Conservation (phyloP, 2,329 filamentous ascomycete species). For the Xylaria sp. region DNA sequence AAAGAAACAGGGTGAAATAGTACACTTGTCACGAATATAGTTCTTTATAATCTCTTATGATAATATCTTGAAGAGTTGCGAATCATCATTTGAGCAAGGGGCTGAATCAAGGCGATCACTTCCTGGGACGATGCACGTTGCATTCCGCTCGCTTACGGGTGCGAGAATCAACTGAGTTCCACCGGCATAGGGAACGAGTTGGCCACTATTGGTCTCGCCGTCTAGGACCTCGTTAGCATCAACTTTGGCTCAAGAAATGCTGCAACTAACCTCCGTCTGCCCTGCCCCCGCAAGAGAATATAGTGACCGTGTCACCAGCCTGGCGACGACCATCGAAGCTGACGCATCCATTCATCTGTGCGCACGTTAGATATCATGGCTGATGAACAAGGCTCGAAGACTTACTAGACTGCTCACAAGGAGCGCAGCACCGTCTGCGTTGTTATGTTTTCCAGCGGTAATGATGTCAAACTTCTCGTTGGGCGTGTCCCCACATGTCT, state of each 20-base stretch:
- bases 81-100: slow-evolving; percentile 38
- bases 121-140: slow-evolving; percentile 51
- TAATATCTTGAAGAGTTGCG: slow-evolving; percentile 40
- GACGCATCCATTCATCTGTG: slow-evolving; percentile 55
- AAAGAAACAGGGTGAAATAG: neutral
- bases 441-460: slow-evolving; percentile 56
- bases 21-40: neutral
- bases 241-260: neutral
- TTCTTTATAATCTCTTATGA: slow-evolving; percentile 20
- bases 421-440: slow-evolving; percentile 48
- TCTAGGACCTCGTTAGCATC: slow-evolving; percentile 39
- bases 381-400: neutral
- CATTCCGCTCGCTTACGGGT: slow-evolving; percentile 50
- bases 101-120: slow-evolving; percentile 42
- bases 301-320: slow-evolving; percentile 52
- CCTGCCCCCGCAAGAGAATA: slow-evolving; percentile 60
- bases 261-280: slow-evolving; percentile 51
- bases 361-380: slow-evolving; percentile 8
- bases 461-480: slow-evolving; percentile 59
- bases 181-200: slow-evolving; percentile 55
- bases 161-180: slow-evolving; percentile 50
- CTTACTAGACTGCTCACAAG: slow-evolving; percentile 54
- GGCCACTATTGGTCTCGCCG: slow-evolving; percentile 53
- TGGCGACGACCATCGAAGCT: slow-evolving; percentile 54
- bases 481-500: slow-evolving; percentile 50